phyloP scores from a whole-genome alignment of 176 grass and related monocot species.

The Cocos nucifera region DNA sequence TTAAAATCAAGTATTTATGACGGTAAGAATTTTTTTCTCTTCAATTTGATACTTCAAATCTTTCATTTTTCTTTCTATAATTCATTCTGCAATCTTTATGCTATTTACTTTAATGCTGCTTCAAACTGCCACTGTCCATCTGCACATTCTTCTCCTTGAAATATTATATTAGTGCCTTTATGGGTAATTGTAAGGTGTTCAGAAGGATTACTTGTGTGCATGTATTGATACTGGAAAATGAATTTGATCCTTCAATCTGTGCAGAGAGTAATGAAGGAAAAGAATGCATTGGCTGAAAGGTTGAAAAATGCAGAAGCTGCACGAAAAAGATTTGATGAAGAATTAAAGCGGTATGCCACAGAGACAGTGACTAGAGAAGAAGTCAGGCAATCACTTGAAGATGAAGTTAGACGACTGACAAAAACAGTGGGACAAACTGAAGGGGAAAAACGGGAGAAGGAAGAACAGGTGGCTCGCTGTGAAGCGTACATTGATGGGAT shows the following conservation, averaged over 20 bases:
- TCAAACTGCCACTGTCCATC: no score
- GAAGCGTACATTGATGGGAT: slow-evolving; percentile 86
- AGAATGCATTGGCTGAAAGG: slow-evolving; percentile 64
- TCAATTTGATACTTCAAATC: no score
- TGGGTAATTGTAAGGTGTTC: no score
- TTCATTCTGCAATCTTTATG: no score
- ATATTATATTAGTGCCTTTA: no score
- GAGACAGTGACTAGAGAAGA: slow-evolving; percentile 58
- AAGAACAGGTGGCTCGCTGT: slow-evolving; percentile 75
- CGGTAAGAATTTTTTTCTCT: no score
- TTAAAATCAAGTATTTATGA: no score
- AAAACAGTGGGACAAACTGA: slow-evolving; percentile 59
- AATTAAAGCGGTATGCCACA: slow-evolving; percentile 69
- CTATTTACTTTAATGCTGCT: no score
- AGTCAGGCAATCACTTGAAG: slow-evolving; percentile 53
- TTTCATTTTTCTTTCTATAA: no score
- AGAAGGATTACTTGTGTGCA: no score
- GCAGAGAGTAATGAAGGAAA: slow-evolving; percentile 85
- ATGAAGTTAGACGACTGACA: slow-evolving; percentile 72
- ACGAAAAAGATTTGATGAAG: slow-evolving; percentile 70
- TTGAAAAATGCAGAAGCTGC: slow-evolving; percentile 74
- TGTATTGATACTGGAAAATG: no score
- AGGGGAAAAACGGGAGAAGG: slow-evolving; percentile 79
- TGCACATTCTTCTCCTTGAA: no score
- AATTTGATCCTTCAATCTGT: slow-evolving; percentile 19